Evolutionary conservation across 2,329 filamentous ascomycete genomes (phyloP).

Genomic region (Harringtonia lauricola): DNA sequence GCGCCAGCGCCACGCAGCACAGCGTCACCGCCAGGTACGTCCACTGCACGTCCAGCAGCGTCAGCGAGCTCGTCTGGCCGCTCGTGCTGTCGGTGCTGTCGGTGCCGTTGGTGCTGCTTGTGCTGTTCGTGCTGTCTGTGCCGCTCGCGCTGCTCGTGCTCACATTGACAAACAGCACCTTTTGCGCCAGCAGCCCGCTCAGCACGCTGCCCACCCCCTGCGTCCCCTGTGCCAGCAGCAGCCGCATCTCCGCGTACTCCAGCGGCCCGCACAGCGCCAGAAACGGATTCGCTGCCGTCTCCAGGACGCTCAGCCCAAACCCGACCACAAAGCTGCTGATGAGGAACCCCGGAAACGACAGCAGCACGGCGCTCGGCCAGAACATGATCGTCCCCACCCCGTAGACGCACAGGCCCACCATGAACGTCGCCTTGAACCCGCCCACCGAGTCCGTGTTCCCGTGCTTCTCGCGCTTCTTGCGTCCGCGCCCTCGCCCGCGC

Average conservation of each 20-base stretch:
- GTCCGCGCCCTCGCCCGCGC: slow-evolving; percentile 19
- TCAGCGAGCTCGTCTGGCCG: slow-evolving; percentile 23
- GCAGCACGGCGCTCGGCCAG: slow-evolving; percentile 68
- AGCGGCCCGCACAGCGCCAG: slow-evolving; percentile 60
- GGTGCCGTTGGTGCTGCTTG: too few relatives aligned
- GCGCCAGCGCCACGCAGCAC: slow-evolving; percentile 58
- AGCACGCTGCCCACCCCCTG: slow-evolving; percentile 67
- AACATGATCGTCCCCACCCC: slow-evolving; percentile 72
- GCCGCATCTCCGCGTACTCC: slow-evolving; percentile 61
- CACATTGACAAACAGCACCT: slow-evolving; percentile 59
- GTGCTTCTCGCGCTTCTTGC: slow-evolving; percentile 32
- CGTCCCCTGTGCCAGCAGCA: slow-evolving; percentile 65
- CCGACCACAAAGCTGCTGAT: slow-evolving; percentile 65
- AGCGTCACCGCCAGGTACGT: slow-evolving; percentile 73
- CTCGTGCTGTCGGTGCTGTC: slow-evolving; percentile 24
- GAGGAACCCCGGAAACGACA: slow-evolving; percentile 69
- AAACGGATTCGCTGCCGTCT: slow-evolving; percentile 73
- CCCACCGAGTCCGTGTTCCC: slow-evolving; percentile 28
- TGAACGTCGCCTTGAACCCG: slow-evolving; percentile 73
- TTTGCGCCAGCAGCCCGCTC: slow-evolving; percentile 60
- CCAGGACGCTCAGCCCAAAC: slow-evolving; percentile 64
- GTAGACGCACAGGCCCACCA: slow-evolving; percentile 65
- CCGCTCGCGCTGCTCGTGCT: slow-evolving; percentile 14
- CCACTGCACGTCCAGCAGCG: slow-evolving; percentile 69
- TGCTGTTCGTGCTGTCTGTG: too few relatives aligned